Evolutionary conservation across 805 yeast genomes (phyloP), one percentile per base, ranked within the genome.

Genomic region (Kluyveromyces siamensis): DNA sequence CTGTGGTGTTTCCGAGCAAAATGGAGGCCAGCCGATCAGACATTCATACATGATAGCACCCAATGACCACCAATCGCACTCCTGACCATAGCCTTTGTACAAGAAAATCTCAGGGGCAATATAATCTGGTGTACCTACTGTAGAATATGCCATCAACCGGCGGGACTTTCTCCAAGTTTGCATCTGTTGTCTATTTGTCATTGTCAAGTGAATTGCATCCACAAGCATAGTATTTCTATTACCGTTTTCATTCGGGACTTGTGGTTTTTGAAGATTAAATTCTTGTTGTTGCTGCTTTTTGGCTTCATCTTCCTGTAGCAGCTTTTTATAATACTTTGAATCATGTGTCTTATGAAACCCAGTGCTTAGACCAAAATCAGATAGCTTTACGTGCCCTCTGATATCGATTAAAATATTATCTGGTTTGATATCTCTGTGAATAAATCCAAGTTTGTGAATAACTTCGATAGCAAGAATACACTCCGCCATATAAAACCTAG

Each of bases 11-110:
- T 89, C 96, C 0, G 93, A 83, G 70, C 96, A 89, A 67, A 89
- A 89, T 43, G 97, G 97, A 25, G 97, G 96, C 96, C 96, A 89
- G 33, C 97, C 97, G 51, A 89, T 86, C 52, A 89, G 71, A 71
- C 97, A 89, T 73, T 89, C 97, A 67, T 84, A 89, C 97, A 89
- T 90, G 62, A 89, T 89, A 1, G 96, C 96, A 30, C 97, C 97
- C 41, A 89, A 69, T 8, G 95, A 85, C 97, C 97, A 89, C 97
- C 97, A 89, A 67, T 89, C 97, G 69, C 97, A 89, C 63, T 89
- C 96, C 69, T 88, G 96, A 11, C 96, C 96, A 67, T 89, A 89
- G 6, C 97, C 97, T 70, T 89, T 93, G 58, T 88, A 88, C 44
- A 87, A 73, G 59, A 89, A 89, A 52, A 89, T 90, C 64, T 89